Evolutionary conservation across 352 stramenopile genomes (phyloP).

Genomic region (Pythium folliculosum): DNA sequence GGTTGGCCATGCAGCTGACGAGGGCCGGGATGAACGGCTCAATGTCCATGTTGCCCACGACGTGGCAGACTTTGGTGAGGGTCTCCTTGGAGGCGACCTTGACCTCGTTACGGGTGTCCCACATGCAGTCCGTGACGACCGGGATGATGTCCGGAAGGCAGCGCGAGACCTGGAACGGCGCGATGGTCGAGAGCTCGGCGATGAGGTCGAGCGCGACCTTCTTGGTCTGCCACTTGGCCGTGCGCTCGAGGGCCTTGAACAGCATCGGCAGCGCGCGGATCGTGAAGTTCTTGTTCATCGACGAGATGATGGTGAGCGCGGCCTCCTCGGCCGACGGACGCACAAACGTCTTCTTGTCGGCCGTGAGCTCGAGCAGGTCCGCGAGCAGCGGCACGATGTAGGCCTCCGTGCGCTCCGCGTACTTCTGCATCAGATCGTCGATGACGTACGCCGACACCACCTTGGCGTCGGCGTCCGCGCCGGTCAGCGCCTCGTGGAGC

Average conservation of each 20-base stretch:
- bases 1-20: slow-evolving; percentile 96
- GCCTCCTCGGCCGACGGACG: slow-evolving; percentile 70
- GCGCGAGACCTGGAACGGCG: slow-evolving; percentile 94
- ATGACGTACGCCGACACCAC: slow-evolving; percentile 75
- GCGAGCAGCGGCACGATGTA: slow-evolving; percentile 74
- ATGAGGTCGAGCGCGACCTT: slow-evolving; percentile 95
- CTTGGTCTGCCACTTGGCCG: slow-evolving; percentile 97
- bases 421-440: slow-evolving; percentile 86
- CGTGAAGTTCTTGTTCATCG: slow-evolving; percentile 85
- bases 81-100: slow-evolving; percentile 94
- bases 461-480: slow-evolving; percentile 65
- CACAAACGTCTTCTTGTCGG: slow-evolving; percentile 83
- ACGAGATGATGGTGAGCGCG: slow-evolving; percentile 80
- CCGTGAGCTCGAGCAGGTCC: slow-evolving; percentile 76
- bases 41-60: slow-evolving; percentile 99
- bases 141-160: slow-evolving; percentile 97
- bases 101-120: slow-evolving; percentile 99
- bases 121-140: slow-evolving; percentile 97
- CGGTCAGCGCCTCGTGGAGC: slow-evolving; percentile 60
- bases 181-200: slow-evolving; percentile 88
- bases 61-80: slow-evolving; percentile 95
- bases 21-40: slow-evolving; percentile 98
- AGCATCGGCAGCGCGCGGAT: slow-evolving; percentile 89
- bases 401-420: slow-evolving; percentile 74
- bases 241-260: slow-evolving; percentile 88